These are phyloP conservation scores for Herpetomonas muscarum DNA, from an alignment of 208 protist species.

Conservation along the genomic window DNA sequence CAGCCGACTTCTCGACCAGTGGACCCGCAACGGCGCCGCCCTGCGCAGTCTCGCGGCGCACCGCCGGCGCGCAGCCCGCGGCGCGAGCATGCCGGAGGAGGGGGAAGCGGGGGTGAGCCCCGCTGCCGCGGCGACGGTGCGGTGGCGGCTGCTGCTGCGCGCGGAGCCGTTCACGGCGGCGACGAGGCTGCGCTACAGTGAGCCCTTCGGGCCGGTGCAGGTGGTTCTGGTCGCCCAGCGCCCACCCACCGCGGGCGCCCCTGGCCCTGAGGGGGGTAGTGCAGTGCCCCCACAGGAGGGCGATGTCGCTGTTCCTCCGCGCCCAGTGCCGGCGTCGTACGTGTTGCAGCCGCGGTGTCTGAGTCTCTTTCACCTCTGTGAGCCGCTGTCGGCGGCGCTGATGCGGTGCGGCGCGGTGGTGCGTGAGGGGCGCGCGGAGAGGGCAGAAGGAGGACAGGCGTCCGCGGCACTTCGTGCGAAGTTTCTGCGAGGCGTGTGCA, in stretches of 20 bases:
- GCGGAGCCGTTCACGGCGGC: constrained; percentile 13
- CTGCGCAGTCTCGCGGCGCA: background rate
- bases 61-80: background rate
- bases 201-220: constrained; percentile 45
- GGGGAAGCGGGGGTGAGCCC: background rate
- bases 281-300: background rate
- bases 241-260: background rate
- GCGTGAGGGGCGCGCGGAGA: constrained; percentile 9
- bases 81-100: background rate
- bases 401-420: constrained; percentile 28
- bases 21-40: constrained; percentile 60
- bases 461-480: background rate
- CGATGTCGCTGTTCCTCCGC: too few species aligned
- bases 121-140: constrained; percentile 6
- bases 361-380: constrained; percentile 35
- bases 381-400: constrained; percentile 44
- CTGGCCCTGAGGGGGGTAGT: too few species aligned
- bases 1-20: constrained; percentile 61
- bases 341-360: too few species aligned
- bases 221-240: constrained; percentile 30
- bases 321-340: too few species aligned
- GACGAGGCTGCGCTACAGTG: constrained; percentile 13
- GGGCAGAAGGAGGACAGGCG: constrained; percentile 11
- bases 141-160: constrained; percentile 18
- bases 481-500: constrained; percentile 17